phyloP scores from a whole-genome alignment of 2,329 filamentous ascomycete genomes.

The Pestalotiopsis sp. region DNA sequence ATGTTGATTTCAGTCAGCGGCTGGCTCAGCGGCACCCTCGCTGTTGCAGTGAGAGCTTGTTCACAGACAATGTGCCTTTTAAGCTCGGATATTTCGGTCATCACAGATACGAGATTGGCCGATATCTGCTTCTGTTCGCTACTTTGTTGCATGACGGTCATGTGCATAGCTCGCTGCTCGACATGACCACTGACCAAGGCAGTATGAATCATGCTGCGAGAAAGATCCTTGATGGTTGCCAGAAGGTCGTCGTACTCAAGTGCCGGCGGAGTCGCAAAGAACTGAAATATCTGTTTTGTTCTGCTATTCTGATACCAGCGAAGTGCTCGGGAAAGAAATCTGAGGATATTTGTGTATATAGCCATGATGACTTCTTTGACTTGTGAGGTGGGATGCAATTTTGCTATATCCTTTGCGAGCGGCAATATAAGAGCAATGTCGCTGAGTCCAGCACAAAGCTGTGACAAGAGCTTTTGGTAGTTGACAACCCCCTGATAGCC shows the following conservation, averaged over 20 bases:
- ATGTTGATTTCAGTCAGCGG: no score
- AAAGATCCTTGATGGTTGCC: not conserved
- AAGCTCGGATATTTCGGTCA: not conserved
- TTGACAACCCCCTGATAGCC: not conserved
- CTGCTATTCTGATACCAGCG: not conserved
- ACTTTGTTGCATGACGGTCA: not conserved
- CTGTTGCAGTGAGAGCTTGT: not conserved
- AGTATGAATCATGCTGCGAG: not conserved
- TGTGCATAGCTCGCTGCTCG: conserved; percentile 6
- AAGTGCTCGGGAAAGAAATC: not conserved
- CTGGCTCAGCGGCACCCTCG: not conserved
- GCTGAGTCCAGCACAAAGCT: not conserved
- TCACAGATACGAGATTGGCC: not conserved
- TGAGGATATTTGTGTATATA: not conserved
- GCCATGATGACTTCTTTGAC: not conserved
- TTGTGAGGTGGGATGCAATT: not conserved
- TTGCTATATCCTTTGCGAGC: conserved; percentile 8
- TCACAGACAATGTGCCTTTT: not conserved
- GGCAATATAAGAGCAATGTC: not conserved
- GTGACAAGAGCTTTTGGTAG: not conserved
- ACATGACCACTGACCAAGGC: not conserved
- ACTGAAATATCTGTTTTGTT: not conserved
- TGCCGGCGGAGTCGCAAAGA: not conserved
- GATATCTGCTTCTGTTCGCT: not conserved
- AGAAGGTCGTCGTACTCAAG: not conserved